Evolutionary conservation across 768 basidiomycete genomes (phyloP).

Genomic region (Boletus eberwhitei): DNA sequence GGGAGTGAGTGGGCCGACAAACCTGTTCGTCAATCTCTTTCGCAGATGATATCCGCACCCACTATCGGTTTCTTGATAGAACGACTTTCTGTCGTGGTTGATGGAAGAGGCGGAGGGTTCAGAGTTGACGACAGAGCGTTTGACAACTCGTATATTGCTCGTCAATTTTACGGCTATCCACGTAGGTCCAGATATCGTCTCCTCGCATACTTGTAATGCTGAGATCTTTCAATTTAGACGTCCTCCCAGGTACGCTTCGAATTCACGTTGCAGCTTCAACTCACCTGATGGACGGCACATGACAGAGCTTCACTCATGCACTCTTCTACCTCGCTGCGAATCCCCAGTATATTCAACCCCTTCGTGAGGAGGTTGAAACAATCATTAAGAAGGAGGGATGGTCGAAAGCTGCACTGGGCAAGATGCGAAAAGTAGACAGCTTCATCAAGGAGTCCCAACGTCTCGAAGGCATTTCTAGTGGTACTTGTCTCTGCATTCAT

Average conservation of each 20-base stretch:
- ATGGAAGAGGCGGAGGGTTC: conserved; percentile 22
- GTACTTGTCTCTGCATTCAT: conserved; percentile 19
- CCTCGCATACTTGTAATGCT: not conserved
- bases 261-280: not conserved
- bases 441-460: conserved; percentile 25
- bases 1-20: conserved; percentile 29
- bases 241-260: not conserved
- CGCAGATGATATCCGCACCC: not conserved
- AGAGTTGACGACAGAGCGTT: conserved; percentile 15
- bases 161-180: not conserved
- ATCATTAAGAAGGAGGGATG: conserved; percentile 1
- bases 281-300: conserved; percentile 13
- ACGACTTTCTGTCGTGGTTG: conserved; percentile 33
- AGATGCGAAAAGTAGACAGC: conserved; percentile 38
- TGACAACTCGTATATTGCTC: conserved; percentile 11
- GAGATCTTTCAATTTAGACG: not conserved
- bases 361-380: conserved; percentile 26
- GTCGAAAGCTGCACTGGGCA: conserved; percentile 15
- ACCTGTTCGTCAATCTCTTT: conserved; percentile 22
- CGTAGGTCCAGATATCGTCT: not conserved
- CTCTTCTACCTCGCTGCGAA: conserved; percentile 35
- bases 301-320: conserved; percentile 15
- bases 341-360: conserved; percentile 31
- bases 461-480: conserved; percentile 7
- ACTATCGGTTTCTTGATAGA: conserved; percentile 10